Evolutionary conservation across 225 moss, liverwort and hornwort species (phyloP), one percentile per base, ranked within the genome.

Genomic region (Neckera pumila): DNA sequence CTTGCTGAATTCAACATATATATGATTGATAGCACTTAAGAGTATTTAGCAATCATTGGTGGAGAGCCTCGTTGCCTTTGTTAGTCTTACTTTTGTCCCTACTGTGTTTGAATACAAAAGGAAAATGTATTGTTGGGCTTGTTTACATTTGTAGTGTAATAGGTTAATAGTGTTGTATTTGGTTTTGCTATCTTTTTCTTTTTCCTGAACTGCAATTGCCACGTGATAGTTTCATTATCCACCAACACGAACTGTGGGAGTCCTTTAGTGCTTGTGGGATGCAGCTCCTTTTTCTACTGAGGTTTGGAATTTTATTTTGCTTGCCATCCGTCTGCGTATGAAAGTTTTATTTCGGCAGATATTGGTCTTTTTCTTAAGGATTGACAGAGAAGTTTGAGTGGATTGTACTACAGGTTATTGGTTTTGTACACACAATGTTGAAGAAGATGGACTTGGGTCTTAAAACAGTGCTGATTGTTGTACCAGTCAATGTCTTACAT

Each of bases 401-500:
- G 79, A 70, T 73, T 91, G 79, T 84, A 62, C 82, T 82, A 38
- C 97, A 99, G 99, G 97, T 97, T 34, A 96, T 99, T 87, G 95
- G 96, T 65, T 96, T 99, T 83, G 83, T 99, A 89, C 94, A 99
- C 82, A 97, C 99, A 42, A 93, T 99, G 42, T 91, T 99, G 85
- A 94, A 91, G 82, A 91, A 89, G 71, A 71, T 88, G 56, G 90
- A 94, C n/a, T 86, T 96, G 90, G 95, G 95, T 80, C 92, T 97
- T 58, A 88, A 76, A 83, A 97, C 96, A n/a, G 99, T 95, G 65
- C 94, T 99, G 64, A 92, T 99, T 90, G 97, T 99, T 83, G 97
- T 97, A 67, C 99, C 99, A 76, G 94, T 97, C 73, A 99, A 99
- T 91, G 99, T 99, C 30, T 91, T 99, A 85, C 99, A 99, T 87